These are phyloP conservation scores for Yamadazyma nakazawae DNA, from an alignment of 805 yeast species.

Conservation along the genomic window DNA sequence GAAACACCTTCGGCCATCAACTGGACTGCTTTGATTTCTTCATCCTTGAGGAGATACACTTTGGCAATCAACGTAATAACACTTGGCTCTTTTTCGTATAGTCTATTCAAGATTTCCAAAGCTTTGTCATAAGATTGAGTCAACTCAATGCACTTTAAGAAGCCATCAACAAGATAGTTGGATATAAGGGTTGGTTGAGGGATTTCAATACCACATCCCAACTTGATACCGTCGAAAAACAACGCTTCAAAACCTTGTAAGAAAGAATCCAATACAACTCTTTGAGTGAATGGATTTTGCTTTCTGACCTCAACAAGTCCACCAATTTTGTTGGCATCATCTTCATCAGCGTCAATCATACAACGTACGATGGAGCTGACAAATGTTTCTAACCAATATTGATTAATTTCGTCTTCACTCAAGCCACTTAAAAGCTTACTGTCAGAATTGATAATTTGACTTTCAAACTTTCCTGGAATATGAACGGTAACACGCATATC, in stretches of 20 bases:
- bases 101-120: slow-evolving; percentile 51
- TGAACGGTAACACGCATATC: slow-evolving; percentile 73
- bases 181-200: slow-evolving; percentile 63
- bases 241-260: slow-evolving; percentile 62
- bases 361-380: slow-evolving; percentile 73
- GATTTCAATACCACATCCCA: slow-evolving; percentile 64
- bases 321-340: slow-evolving; percentile 50
- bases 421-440: slow-evolving; percentile 49
- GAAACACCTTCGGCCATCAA: slow-evolving; percentile 49
- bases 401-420: slow-evolving; percentile 62
- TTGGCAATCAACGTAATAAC: slow-evolving; percentile 57
- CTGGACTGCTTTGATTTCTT: slow-evolving; percentile 57
- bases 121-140: slow-evolving; percentile 66
- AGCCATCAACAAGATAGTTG: slow-evolving; percentile 75
- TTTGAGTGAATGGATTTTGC: slow-evolving; percentile 66
- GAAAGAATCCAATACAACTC: slow-evolving; percentile 44
- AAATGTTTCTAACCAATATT: slow-evolving; percentile 49
- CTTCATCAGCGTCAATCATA: slow-evolving; percentile 66
- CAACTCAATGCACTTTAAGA: slow-evolving; percentile 57
- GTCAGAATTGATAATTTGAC: slow-evolving; percentile 46
- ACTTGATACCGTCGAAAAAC: slow-evolving; percentile 60
- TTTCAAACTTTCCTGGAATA: slow-evolving; percentile 71
- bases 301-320: slow-evolving; percentile 81
- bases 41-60: slow-evolving; percentile 50
- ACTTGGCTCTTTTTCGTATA: slow-evolving; percentile 51